A percentile compares a stretch with the other conserved stretches of the same genome.
These are phyloP conservation scores for Ceratocystis albifundus DNA, from an alignment of 2,329 filamentous ascomycete species.

Conservation along the genomic window DNA sequence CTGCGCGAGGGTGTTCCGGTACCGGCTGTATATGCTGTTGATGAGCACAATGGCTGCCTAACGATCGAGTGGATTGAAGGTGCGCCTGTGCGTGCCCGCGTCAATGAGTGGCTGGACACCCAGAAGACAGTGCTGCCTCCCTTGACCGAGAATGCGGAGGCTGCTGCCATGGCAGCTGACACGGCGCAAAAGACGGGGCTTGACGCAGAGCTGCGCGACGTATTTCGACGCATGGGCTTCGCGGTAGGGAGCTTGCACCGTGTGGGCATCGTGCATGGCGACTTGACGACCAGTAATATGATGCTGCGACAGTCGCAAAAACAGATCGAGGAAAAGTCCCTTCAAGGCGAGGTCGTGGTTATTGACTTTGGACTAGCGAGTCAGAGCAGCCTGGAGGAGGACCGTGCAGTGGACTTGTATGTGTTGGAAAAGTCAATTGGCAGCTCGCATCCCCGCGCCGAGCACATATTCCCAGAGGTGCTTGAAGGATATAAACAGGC, in stretches of 20 bases:
- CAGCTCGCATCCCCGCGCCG: slow-evolving; percentile 82
- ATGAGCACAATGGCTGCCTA: slow-evolving; percentile 57
- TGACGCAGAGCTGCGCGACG: slow-evolving; percentile 42
- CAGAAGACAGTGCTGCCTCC: slow-evolving; percentile 31
- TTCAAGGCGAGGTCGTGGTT: slow-evolving; percentile 67
- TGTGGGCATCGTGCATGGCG: slow-evolving; percentile 82
- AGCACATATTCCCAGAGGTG: slow-evolving; percentile 62
- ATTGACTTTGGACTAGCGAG: slow-evolving; percentile 91
- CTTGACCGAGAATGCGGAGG: slow-evolving; percentile 18
- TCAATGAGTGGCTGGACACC: slow-evolving; percentile 56
- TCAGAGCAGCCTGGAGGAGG: slow-evolving; percentile 73
- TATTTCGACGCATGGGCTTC: slow-evolving; percentile 60
- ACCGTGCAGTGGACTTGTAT: slow-evolving; percentile 90
- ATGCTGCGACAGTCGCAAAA: slow-evolving; percentile 51
- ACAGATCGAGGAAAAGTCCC: slow-evolving; percentile 25
- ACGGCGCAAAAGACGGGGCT: slow-evolving; percentile 30
- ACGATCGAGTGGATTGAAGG: slow-evolving; percentile 79
- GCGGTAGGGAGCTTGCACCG: slow-evolving; percentile 68
- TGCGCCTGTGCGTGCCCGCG: slow-evolving; percentile 52
- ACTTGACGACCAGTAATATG: slow-evolving; percentile 94
- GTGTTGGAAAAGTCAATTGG: slow-evolving; percentile 90
- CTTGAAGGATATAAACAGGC: slow-evolving; percentile 60
- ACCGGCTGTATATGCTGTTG: slow-evolving; percentile 64
- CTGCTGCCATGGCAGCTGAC: slow-evolving; percentile 22
- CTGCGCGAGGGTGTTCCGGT: slow-evolving; percentile 68